Percentiles rank a stretch among this genome's conserved stretches.
Conservation (phyloP, 2,329 filamentous ascomycete genomes). For the Albifimbria verrucaria region DNA sequence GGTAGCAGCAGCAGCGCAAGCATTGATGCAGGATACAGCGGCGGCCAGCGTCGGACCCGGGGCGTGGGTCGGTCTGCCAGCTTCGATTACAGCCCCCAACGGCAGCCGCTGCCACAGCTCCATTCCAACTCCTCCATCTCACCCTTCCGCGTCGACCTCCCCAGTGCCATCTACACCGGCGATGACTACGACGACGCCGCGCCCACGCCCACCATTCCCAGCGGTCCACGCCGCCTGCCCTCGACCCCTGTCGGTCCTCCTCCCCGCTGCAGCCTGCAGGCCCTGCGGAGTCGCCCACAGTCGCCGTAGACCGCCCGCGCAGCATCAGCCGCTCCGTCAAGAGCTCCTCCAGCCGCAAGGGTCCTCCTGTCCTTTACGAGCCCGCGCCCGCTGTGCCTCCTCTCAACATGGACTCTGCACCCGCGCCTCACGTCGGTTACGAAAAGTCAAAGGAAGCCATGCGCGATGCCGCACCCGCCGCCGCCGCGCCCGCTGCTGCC, state of each 20-base stretch:
- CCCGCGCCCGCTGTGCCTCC: constrained; percentile 24
- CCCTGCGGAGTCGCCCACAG: constrained; percentile 30
- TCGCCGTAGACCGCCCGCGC: constrained; percentile 47
- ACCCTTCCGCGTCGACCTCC: constrained; percentile 47
- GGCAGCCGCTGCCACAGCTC: constrained; percentile 19
- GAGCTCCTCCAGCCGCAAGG: constrained; percentile 38
- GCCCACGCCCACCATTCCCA: constrained; percentile 80
- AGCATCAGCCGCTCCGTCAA: constrained; percentile 54
- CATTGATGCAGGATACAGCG: constrained; percentile 60
- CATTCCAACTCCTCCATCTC: constrained; percentile 15
- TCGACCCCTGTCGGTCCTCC: constrained; percentile 31
- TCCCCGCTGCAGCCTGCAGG: constrained; percentile 38
- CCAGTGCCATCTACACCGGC: constrained; percentile 41
- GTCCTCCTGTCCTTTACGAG: constrained; percentile 20
- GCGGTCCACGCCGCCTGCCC: constrained; percentile 61
- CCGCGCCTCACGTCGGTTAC: constrained; percentile 56
- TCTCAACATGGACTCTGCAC: constrained; percentile 49
- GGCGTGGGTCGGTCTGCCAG: constrained; percentile 63
- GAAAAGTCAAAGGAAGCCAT: constrained; percentile 53
- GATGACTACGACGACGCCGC: constrained; percentile 72
- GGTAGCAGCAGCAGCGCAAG: constrained; percentile 69
- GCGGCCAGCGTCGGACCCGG: constrained; percentile 56
- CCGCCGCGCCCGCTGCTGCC: constrained; percentile 41
- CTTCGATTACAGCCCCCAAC: constrained; percentile 63
- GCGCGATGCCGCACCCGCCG: constrained; percentile 47